A percentile compares a stretch with the other conserved stretches of the same genome.
These are phyloP conservation scores for Houttuynia cordata DNA, from an alignment of 164 flowering plant species.

Conservation along the genomic window DNA sequence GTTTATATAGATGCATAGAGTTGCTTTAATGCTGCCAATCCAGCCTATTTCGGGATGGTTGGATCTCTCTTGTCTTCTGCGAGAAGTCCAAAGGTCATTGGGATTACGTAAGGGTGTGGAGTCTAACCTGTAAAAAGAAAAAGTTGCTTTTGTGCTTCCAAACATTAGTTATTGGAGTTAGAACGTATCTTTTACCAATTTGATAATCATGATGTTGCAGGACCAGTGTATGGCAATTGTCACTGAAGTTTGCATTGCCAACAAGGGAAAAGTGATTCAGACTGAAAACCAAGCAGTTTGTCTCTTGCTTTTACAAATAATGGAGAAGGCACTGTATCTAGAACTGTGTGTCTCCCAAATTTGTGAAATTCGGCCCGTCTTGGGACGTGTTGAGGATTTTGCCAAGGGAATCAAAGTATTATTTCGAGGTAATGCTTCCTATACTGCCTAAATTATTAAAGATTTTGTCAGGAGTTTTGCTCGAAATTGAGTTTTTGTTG, in stretches of 20 bases:
- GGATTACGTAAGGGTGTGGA: too few species aligned
- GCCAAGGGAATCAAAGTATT: conserved; percentile 51
- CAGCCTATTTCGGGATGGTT: too few species aligned
- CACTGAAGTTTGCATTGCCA: conserved; percentile 50
- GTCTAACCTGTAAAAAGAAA: too few species aligned
- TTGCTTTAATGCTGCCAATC: too few species aligned
- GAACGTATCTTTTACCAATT: too few species aligned
- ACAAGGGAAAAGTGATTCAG: conserved; percentile 25
- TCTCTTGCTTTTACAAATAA: conserved; percentile 51
- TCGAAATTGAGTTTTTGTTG: neutral
- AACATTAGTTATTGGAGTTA: too few species aligned
- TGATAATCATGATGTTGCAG: conserved; percentile 22
- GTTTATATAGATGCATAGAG: too few species aligned
- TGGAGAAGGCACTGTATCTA: conserved; percentile 73
- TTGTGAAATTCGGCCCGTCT: conserved; percentile 78
- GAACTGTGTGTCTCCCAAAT: conserved; percentile 75
- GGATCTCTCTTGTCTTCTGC: too few species aligned
- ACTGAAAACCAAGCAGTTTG: conserved; percentile 37
- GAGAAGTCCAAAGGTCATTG: too few species aligned
- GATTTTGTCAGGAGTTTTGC: neutral
- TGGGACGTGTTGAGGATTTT: conserved; percentile 82
- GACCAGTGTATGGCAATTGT: conserved; percentile 73
- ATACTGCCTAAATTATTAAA: neutral
- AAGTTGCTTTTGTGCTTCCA: too few species aligned
- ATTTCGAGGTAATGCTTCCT: conserved; percentile 38